Evolutionary conservation across 2,329 filamentous ascomycete genomes (phyloP).

Genomic region (Sordariomycetes sp.): DNA sequence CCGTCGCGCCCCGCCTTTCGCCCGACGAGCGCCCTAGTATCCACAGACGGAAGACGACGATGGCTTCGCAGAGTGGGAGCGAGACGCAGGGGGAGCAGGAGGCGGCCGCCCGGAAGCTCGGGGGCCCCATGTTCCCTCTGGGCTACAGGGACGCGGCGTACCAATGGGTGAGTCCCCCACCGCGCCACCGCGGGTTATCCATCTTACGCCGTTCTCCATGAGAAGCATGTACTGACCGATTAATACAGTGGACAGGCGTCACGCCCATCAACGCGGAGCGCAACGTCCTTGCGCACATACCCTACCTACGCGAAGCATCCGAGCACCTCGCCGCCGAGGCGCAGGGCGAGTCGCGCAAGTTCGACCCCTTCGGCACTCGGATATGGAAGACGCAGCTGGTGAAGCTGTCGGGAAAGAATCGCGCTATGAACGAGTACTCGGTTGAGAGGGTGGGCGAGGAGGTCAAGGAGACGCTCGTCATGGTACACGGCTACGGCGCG

Average conservation of each 20-base stretch:
- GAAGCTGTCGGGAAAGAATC: constrained; percentile 68
- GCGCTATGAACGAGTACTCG: constrained; percentile 84
- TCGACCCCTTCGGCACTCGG: constrained; percentile 73
- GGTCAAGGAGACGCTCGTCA: constrained; percentile 76
- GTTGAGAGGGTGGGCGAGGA: constrained; percentile 72
- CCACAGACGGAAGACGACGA: constrained; percentile 4
- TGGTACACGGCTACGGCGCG: constrained; percentile 93
- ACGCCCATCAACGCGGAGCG: constrained; percentile 77
- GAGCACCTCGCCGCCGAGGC: constrained; percentile 29
- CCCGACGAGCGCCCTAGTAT: constrained; percentile 6
- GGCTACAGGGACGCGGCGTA: constrained; percentile 83
- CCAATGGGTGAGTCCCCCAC: constrained; percentile 60
- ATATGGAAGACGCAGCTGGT: constrained; percentile 82
- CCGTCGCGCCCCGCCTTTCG: constrained; percentile 6
- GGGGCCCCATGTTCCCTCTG: constrained; percentile 55
- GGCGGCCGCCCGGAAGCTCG: background rate
- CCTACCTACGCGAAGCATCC: constrained; percentile 66
- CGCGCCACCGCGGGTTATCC: background rate
- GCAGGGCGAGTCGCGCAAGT: constrained; percentile 28
- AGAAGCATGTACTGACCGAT: too few species aligned
- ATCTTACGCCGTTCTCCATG: background rate
- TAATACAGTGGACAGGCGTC: constrained; percentile 67
- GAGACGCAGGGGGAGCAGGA: background rate
- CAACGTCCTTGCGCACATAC: constrained; percentile 74
- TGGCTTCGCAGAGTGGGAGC: constrained; percentile 1